Evolutionary conservation across 2,329 filamentous ascomycete genomes (phyloP).

Genomic region (Mollisia scopiformis): DNA sequence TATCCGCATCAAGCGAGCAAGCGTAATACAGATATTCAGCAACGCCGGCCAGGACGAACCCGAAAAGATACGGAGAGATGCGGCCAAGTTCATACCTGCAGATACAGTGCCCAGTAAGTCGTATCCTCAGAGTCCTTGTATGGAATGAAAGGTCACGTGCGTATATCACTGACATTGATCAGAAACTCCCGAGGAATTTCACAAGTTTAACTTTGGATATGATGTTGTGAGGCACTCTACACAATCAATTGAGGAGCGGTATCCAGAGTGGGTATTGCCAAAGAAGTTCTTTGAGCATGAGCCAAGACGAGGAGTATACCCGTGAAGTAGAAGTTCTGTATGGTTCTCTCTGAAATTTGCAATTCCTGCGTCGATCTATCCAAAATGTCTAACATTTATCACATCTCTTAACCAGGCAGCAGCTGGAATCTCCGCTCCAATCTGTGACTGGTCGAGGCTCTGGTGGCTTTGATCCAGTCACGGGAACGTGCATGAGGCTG

Average conservation of each 20-base stretch:
- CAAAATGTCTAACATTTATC: neutral
- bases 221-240: constrained; percentile 30
- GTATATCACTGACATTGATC: neutral
- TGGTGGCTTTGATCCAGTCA: neutral
- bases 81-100: constrained; percentile 29
- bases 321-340: no score
- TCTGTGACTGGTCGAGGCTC: neutral
- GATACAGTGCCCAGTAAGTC: constrained; percentile 39
- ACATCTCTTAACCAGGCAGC: neutral
- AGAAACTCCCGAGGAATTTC: constrained; percentile 33
- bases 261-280: constrained; percentile 23
- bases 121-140: no score
- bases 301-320: constrained; percentile 23
- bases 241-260: constrained; percentile 9
- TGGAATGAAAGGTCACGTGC: neutral
- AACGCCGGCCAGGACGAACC: constrained; percentile 41
- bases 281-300: constrained; percentile 23
- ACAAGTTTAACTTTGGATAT: constrained; percentile 34
- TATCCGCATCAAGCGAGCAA: constrained; percentile 59
- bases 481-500: neutral
- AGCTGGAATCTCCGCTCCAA: neutral
- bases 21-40: constrained; percentile 53
- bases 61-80: constrained; percentile 34
- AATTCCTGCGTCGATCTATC: no score
- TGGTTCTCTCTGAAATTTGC: no score